These are phyloP conservation scores for Angomonas deanei DNA, from an alignment of 208 protist genomes.

Conservation along the genomic window DNA sequence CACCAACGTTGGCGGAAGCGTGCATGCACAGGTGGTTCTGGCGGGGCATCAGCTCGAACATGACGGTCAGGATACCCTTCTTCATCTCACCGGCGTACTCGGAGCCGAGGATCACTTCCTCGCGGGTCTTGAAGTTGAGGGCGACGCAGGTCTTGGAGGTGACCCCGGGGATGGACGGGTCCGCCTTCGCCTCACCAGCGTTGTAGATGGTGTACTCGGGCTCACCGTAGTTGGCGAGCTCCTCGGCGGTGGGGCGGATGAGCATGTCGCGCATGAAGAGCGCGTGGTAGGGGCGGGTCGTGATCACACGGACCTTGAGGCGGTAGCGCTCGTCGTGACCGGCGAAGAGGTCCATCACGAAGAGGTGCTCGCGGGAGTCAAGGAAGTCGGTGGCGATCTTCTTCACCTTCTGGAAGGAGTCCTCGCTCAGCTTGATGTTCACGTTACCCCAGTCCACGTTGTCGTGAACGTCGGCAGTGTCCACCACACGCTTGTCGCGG, in stretches of 20 bases:
- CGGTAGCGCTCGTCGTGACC: conserved; percentile 89
- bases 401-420: conserved; percentile 89
- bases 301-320: conserved; percentile 92
- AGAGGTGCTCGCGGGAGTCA: conserved; percentile 87
- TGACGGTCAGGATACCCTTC: conserved; percentile 95
- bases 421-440: conserved; percentile 88
- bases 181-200: conserved; percentile 87
- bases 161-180: conserved; percentile 83
- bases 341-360: conserved; percentile 93
- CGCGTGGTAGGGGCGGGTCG: conserved; percentile 92
- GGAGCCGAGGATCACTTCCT: conserved; percentile 94
- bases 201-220: conserved; percentile 96
- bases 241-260: no score
- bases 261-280: no score
- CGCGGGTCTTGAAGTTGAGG: conserved; percentile 81
- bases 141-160: no score
- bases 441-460: conserved; percentile 94
- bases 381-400: conserved; percentile 90
- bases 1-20: conserved; percentile 87
- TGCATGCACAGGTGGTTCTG: conserved; percentile 92
- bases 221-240: conserved; percentile 89
- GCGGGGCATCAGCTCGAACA: conserved; percentile 94
- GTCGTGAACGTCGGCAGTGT: conserved; percentile 48
- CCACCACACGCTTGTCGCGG: conserved; percentile 92
- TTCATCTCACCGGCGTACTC: conserved; percentile 98